Conservation (phyloP, 805 yeast species). For the Candida pini region DNA sequence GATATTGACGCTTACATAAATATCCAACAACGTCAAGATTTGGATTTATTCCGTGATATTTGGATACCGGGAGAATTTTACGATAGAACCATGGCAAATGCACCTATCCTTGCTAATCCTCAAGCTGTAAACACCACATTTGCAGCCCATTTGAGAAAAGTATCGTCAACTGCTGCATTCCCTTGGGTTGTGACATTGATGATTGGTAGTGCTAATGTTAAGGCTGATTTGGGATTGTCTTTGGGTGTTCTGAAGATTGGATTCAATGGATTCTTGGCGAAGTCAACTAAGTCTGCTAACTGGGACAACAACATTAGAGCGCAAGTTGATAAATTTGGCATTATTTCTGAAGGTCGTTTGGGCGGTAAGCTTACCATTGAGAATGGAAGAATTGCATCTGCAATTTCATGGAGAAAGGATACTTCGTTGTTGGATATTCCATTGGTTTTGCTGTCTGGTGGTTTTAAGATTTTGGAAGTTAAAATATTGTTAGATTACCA, state of each 20-base stretch:
- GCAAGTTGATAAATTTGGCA: constrained; percentile 46
- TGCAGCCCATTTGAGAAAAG: constrained; percentile 47
- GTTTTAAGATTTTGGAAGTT: constrained; percentile 48
- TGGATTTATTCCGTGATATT: constrained; percentile 74
- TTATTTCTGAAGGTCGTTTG: constrained; percentile 70
- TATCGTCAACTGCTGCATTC: constrained; percentile 55
- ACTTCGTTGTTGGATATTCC: constrained; percentile 49
- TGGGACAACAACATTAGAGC: constrained; percentile 68
- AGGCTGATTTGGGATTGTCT: constrained; percentile 78
- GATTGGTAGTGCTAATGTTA: constrained; percentile 45
- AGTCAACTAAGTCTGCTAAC: constrained; percentile 57
- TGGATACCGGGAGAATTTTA: constrained; percentile 57
- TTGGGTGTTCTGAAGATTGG: constrained; percentile 58
- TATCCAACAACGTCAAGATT: constrained; percentile 80
- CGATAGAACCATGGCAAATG: constrained; percentile 8
- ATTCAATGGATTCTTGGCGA: constrained; percentile 60
- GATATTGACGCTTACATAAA: constrained; percentile 61
- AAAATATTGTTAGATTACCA: constrained; percentile 82
- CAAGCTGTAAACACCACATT: constrained; percentile 26
- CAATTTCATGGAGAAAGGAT: constrained; percentile 63
- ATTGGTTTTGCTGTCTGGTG: constrained; percentile 54
- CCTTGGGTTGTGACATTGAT: constrained; percentile 69
- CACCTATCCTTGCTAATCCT: constrained; percentile 1
- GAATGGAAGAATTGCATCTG: constrained; percentile 52
- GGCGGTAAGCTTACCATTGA: constrained; percentile 59